A percentile compares a stretch with the other conserved stretches of the same genome.
These are phyloP conservation scores for Tricholoma bakamatsutake DNA, from an alignment of 768 basidiomycete genomes.

Conservation along the genomic window DNA sequence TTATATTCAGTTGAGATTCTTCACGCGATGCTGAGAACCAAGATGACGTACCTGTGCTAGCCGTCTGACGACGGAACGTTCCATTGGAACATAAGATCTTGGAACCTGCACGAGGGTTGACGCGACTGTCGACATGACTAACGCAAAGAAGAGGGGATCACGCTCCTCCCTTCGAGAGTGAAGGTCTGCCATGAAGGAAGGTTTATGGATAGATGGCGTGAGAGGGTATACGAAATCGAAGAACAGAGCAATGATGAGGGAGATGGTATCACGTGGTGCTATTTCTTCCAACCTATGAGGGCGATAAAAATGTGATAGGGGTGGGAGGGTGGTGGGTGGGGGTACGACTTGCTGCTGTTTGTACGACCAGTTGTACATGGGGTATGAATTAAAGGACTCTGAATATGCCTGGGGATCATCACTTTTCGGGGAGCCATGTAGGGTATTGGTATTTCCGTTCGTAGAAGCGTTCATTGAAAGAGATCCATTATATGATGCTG, in stretches of 20 bases:
- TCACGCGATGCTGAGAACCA: neutral
- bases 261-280: conserved; percentile 75
- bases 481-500: conserved; percentile 34
- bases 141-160: conserved; percentile 85
- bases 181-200: conserved; percentile 89
- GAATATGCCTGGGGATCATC: conserved; percentile 40
- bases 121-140: conserved; percentile 86
- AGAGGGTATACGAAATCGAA: conserved; percentile 93
- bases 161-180: conserved; percentile 74
- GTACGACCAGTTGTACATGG: conserved; percentile 66
- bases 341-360: conserved; percentile 52
- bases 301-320: conserved; percentile 71
- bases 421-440: conserved; percentile 29
- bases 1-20: neutral
- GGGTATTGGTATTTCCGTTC: conserved; percentile 26
- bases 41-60: conserved; percentile 48
- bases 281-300: conserved; percentile 76
- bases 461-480: conserved; percentile 30
- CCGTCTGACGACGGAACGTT: conserved; percentile 76
- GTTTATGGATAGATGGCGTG: conserved; percentile 87
- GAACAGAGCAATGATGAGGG: conserved; percentile 80
- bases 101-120: conserved; percentile 87
- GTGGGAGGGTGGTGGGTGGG: conserved; percentile 44
- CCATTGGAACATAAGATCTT: conserved; percentile 83
- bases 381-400: conserved; percentile 59